A percentile compares a stretch with the other conserved stretches of the same genome.
These are phyloP conservation scores for Cryptococcus sp. DNA, from an alignment of 1,284 basidiomycete species.

Conservation along the genomic window DNA sequence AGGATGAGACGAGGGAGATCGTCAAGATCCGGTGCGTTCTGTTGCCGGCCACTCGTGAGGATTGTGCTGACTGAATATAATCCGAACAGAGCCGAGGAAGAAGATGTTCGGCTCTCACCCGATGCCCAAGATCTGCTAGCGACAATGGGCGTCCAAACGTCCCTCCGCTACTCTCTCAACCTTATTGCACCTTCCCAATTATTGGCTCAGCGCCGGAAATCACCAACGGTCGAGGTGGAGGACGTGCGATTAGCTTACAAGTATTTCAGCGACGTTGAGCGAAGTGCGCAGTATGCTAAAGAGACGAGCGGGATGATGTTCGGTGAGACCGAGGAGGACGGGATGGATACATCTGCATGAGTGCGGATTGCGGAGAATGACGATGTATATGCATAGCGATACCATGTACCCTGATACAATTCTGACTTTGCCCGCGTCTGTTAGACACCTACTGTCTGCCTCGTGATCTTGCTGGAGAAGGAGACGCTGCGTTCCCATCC, in stretches of 20 bases:
- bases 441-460: no score
- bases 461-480: background rate
- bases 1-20: conserved; percentile 86
- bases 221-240: conserved; percentile 72
- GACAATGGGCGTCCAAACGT: conserved; percentile 81
- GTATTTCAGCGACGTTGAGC: conserved; percentile 94
- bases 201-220: conserved; percentile 77
- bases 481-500: background rate
- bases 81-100: conserved; percentile 77
- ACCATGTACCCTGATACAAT: background rate
- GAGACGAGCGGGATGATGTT: conserved; percentile 74
- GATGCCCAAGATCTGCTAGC: conserved; percentile 78
- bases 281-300: conserved; percentile 85
- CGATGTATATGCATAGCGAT: background rate
- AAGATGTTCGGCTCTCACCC: conserved; percentile 82
- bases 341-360: conserved; percentile 6
- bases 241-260: conserved; percentile 81
- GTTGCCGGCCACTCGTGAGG: background rate
- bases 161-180: conserved; percentile 86
- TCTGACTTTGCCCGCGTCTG: background rate
- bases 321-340: conserved; percentile 47
- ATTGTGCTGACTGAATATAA: background rate
- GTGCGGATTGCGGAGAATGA: background rate
- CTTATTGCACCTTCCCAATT: conserved; percentile 87
- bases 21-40: conserved; percentile 74